A percentile compares a stretch with the other conserved stretches of the same genome.
Evolutionary conservation across 257 asterid species (phyloP).

Genomic region (Petunia secreta): DNA sequence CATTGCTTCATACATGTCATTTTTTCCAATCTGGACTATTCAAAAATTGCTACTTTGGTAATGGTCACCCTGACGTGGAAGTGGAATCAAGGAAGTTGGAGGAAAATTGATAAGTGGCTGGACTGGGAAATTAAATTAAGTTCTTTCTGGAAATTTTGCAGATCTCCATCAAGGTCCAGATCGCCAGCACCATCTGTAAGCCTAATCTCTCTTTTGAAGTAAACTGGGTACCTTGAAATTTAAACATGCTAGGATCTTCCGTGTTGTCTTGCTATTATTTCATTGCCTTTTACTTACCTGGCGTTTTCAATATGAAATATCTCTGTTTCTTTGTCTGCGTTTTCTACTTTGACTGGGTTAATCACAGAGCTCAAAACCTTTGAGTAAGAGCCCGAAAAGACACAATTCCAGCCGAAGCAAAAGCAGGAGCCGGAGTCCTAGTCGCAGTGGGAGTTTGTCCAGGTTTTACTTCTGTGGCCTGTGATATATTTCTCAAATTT

Average conservation of each 20-base stretch:
- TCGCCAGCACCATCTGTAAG: conserved; percentile 93
- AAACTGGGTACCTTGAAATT: background rate
- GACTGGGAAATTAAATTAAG: conserved; percentile 82
- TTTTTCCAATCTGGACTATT: conserved; percentile 30
- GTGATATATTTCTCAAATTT: background rate
- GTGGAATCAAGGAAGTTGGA: conserved; percentile 85
- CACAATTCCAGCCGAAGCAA: conserved; percentile 52
- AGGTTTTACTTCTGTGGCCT: conserved; percentile 46
- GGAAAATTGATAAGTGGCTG: conserved; percentile 77
- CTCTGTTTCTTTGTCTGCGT: background rate
- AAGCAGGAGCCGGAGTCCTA: conserved; percentile 63
- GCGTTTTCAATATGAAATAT: background rate
- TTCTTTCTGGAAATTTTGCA: conserved; percentile 99
- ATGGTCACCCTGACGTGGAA: conserved; percentile 76
- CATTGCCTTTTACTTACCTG: conserved; percentile 1
- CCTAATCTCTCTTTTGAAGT: conserved; percentile 29
- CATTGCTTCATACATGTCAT: conserved; percentile 37
- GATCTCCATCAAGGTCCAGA: conserved; percentile 97
- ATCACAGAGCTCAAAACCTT: conserved; percentile 61
- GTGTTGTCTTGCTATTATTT: conserved; percentile 2
- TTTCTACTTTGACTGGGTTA: conserved; percentile 31
- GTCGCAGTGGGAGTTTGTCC: conserved; percentile 72
- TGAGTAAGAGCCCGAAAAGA: conserved; percentile 63
- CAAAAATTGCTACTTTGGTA: conserved; percentile 52
- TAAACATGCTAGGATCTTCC: background rate